A percentile compares a stretch with the other conserved stretches of the same genome.
These are phyloP conservation scores for Mucor sp. DNA, from an alignment of 371 early-diverging fungal species.

Conservation along the genomic window DNA sequence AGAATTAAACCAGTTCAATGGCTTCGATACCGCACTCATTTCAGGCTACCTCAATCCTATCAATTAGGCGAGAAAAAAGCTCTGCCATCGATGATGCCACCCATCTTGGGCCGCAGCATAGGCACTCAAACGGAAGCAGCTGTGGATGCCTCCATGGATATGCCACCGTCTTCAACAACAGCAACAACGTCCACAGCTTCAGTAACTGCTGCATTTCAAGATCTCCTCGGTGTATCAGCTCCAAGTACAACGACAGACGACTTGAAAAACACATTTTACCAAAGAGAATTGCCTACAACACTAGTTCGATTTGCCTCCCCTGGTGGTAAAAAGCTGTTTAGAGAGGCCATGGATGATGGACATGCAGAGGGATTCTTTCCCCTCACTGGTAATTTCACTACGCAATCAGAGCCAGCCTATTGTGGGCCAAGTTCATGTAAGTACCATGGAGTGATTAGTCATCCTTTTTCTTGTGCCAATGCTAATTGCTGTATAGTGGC, in stretches of 20 bases:
- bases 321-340: conserved; percentile 78
- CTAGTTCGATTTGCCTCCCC: conserved; percentile 80
- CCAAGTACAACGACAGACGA: conserved; percentile 23
- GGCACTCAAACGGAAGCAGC: conserved; percentile 13
- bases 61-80: not conserved
- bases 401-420: conserved; percentile 87
- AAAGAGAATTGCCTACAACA: conserved; percentile 73
- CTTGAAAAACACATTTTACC: conserved; percentile 71
- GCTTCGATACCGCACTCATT: conserved; percentile 14
- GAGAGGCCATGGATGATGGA: conserved; percentile 73
- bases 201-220: conserved; percentile 23
- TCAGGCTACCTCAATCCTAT: conserved; percentile 1
- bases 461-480: conserved; percentile 51
- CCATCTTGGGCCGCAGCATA: conserved; percentile 9
- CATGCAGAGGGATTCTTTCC: conserved; percentile 88
- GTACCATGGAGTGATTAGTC: conserved; percentile 18
- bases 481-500: conserved; percentile 53
- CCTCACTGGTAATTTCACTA: conserved; percentile 86
- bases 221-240: conserved; percentile 20
- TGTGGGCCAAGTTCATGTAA: conserved; percentile 61
- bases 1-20: conserved; percentile 7
- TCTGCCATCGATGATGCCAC: not conserved
- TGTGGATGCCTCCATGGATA: not conserved
- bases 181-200: not conserved
- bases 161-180: not conserved